Conservation (phyloP, 164 flowering plant species). For the Santalum album region DNA sequence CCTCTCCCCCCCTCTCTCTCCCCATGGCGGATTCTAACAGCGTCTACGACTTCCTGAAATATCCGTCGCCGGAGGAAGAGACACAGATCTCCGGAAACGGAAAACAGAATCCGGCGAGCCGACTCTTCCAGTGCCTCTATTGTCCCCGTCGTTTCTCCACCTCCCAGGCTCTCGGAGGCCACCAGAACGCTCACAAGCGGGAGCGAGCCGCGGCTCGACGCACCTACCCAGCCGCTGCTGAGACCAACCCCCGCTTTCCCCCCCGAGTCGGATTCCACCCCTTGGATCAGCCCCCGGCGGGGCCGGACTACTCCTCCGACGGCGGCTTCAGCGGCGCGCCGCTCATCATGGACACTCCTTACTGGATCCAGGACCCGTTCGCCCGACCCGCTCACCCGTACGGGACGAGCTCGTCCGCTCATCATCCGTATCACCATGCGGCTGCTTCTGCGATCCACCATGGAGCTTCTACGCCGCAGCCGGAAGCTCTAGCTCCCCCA, state of each 20-base stretch:
- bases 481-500: conserved; percentile 4
- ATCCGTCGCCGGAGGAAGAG: conserved; percentile 5
- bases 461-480: not conserved
- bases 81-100: not conserved
- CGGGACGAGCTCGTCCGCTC: too few relatives aligned
- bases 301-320: too few relatives aligned
- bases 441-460: too few relatives aligned
- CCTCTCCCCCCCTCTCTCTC: conserved; percentile 7
- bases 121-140: conserved; percentile 44
- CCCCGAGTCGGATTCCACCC: not conserved
- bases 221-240: too few relatives aligned
- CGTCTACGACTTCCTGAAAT: conserved; percentile 27
- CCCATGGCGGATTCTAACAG: conserved; percentile 28
- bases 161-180: conserved; percentile 74
- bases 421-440: too few relatives aligned
- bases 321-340: too few relatives aligned
- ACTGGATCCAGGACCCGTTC: too few relatives aligned
- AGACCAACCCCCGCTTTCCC: conserved; percentile 7
- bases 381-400: too few relatives aligned
- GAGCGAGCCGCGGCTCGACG: conserved; percentile 53
- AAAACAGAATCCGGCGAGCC: conserved; percentile 5
- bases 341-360: too few relatives aligned
- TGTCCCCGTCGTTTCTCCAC: conserved; percentile 52
- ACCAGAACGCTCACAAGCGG: conserved; percentile 70
- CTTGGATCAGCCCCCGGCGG: not conserved